Percentiles rank a stretch among this genome's conserved stretches.
Conservation (phyloP, 768 basidiomycete genomes). For the Tulasnella sp. region DNA sequence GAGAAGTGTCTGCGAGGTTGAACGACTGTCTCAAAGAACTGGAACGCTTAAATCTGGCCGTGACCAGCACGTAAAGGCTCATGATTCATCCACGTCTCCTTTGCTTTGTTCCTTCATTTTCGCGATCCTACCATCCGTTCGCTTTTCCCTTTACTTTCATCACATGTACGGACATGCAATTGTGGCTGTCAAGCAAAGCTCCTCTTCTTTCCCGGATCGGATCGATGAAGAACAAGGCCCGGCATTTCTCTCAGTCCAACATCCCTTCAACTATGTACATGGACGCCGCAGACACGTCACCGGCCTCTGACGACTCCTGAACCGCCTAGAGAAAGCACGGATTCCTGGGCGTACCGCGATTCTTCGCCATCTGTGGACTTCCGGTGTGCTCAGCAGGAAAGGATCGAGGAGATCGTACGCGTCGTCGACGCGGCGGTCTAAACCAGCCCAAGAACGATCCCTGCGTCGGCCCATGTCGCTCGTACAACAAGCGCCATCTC, state of each 20-base stretch:
- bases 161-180: constrained; percentile 7
- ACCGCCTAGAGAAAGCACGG: neutral
- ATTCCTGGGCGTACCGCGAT: neutral
- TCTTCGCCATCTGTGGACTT: neutral
- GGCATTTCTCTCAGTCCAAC: constrained; percentile 1
- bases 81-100: neutral
- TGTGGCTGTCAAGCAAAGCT: constrained; percentile 36
- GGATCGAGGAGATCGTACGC: neutral
- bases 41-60: constrained; percentile 33
- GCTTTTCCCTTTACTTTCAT: neutral
- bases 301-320: neutral
- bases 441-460: neutral
- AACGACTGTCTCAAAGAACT: constrained; percentile 70
- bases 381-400: neutral
- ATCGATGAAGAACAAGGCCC: constrained; percentile 49
- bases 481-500: neutral
- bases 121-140: neutral
- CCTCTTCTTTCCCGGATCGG: constrained; percentile 55
- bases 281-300: neutral
- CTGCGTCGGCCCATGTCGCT: constrained; percentile 15
- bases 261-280: constrained; percentile 38
- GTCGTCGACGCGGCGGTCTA: neutral
- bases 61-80: neutral
- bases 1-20: constrained; percentile 64
- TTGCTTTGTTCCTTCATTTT: neutral